These are phyloP conservation scores for Aspergillus chevalieri DNA, from an alignment of 2,329 filamentous ascomycete species.

Conservation along the genomic window DNA sequence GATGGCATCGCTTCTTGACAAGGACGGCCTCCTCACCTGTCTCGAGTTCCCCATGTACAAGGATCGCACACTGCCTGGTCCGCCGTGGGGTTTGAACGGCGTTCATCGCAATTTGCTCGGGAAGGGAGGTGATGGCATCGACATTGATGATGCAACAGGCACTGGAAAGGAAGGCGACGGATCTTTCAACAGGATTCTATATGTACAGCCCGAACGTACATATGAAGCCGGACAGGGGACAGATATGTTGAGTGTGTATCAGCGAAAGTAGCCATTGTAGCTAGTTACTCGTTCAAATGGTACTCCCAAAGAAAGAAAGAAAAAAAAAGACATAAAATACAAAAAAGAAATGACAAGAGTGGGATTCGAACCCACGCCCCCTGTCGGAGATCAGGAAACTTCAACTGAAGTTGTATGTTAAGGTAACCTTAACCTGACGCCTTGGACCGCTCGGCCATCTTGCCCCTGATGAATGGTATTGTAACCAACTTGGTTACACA, in stretches of 20 bases:
- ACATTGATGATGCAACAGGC: constrained; percentile 1
- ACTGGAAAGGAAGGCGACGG: constrained; percentile 1
- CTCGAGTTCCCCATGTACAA: constrained; percentile 41
- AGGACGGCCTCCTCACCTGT: constrained; percentile 51
- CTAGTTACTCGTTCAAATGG: neutral
- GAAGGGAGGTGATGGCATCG: constrained; percentile 20
- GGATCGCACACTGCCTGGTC: constrained; percentile 27
- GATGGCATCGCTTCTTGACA: constrained; percentile 46
- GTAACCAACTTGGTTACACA: neutral
- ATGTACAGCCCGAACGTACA: constrained; percentile 27
- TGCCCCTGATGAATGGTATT: neutral
- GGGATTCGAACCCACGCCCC: constrained; percentile 6
- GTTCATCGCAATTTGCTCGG: constrained; percentile 32
- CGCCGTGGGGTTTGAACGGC: constrained; percentile 35
- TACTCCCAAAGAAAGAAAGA: neutral
- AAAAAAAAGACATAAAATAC: neutral
- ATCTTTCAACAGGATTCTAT: constrained; percentile 22
- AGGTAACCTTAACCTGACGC: constrained; percentile 5
- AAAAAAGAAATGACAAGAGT: constrained; percentile 3
- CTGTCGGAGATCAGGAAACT: constrained; percentile 4
- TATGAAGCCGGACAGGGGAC: constrained; percentile 8
- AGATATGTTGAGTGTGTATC: constrained; percentile 5
- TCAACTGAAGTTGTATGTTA: neutral
- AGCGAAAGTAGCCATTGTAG: neutral
- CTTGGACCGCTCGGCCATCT: constrained; percentile 2